Conservation (phyloP, 352 stramenopile species). For the Globisporangium iwayamae region DNA sequence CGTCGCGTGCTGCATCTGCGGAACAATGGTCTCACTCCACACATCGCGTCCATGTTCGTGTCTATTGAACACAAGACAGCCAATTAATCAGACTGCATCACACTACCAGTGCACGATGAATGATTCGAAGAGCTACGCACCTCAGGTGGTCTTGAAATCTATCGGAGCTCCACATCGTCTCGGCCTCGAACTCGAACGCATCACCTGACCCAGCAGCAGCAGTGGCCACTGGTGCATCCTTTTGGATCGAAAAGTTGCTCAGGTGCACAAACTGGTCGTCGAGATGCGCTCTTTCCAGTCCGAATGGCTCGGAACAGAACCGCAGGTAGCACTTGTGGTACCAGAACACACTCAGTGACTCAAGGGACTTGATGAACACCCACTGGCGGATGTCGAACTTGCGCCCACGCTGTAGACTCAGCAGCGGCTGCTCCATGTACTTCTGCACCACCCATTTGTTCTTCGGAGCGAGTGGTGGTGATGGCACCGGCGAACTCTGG, state of each 20-base stretch:
- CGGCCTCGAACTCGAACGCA: conserved; percentile 1
- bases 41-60: conserved; percentile 35
- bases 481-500: neutral
- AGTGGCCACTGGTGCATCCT: conserved; percentile 25
- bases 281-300: conserved; percentile 23
- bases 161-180: conserved; percentile 65
- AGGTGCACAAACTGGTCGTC: conserved; percentile 67
- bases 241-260: conserved; percentile 86
- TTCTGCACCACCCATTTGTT: conserved; percentile 76
- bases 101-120: neutral
- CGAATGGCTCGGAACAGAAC: conserved; percentile 64
- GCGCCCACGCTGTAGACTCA: conserved; percentile 33
- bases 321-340: conserved; percentile 71
- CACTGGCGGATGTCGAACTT: conserved; percentile 90
- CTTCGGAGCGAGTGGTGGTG: neutral
- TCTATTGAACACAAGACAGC: conserved; percentile 11
- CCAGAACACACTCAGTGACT: conserved; percentile 60
- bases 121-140: conserved; percentile 18
- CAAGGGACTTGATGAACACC: conserved; percentile 67
- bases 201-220: neutral
- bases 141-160: conserved; percentile 32
- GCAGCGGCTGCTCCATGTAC: conserved; percentile 78
- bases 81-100: neutral
- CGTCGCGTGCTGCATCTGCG: conserved; percentile 55
- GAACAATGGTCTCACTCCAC: conserved; percentile 44